Percentiles rank a stretch among this genome's conserved stretches.
These are phyloP conservation scores for Penicillium crystallinum DNA, from an alignment of 495 filamentous ascomycete species.

Conservation along the genomic window DNA sequence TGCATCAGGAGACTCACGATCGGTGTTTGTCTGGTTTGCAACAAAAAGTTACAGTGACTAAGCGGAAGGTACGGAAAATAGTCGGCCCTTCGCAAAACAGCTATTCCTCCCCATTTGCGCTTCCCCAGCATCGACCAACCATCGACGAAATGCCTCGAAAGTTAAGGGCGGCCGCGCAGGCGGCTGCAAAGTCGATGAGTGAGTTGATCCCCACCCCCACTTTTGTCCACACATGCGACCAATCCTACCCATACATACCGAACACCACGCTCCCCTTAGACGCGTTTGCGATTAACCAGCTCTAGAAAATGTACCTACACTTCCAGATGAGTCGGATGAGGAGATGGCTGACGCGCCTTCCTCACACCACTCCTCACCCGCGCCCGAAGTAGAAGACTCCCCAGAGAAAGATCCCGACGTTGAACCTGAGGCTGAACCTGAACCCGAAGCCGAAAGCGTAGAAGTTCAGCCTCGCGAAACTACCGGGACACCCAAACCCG, in stretches of 20 bases:
- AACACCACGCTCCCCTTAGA: slow-evolving; percentile 1
- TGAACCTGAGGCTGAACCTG: slow-evolving; percentile 22
- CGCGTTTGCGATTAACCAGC: slow-evolving; percentile 21
- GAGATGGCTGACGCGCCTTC: slow-evolving; percentile 42
- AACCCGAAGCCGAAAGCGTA: slow-evolving; percentile 26
- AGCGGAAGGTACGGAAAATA: background rate
- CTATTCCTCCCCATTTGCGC: slow-evolving; percentile 11
- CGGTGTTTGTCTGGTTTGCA: background rate
- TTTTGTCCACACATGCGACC: background rate
- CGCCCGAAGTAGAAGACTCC: slow-evolving; percentile 25
- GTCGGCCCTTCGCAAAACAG: slow-evolving; percentile 16
- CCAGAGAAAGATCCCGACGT: slow-evolving; percentile 27
- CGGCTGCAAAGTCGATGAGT: slow-evolving; percentile 47
- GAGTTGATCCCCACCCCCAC: slow-evolving; percentile 8
- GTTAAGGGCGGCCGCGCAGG: slow-evolving; percentile 45
- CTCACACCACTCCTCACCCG: slow-evolving; percentile 35
- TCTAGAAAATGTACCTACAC: slow-evolving; percentile 41
- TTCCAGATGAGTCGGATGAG: slow-evolving; percentile 45
- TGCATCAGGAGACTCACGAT: background rate
- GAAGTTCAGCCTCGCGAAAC: slow-evolving; percentile 18
- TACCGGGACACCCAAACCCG: slow-evolving; percentile 19
- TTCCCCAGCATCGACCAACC: slow-evolving; percentile 6
- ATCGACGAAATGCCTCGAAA: slow-evolving; percentile 42
- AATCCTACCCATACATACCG: background rate
- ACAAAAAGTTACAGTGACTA: background rate